A percentile compares a stretch with the other conserved stretches of the same genome.
phyloP scores from a whole-genome alignment of 495 filamentous ascomycete species.

The Amphirosellinia nigrospora region DNA sequence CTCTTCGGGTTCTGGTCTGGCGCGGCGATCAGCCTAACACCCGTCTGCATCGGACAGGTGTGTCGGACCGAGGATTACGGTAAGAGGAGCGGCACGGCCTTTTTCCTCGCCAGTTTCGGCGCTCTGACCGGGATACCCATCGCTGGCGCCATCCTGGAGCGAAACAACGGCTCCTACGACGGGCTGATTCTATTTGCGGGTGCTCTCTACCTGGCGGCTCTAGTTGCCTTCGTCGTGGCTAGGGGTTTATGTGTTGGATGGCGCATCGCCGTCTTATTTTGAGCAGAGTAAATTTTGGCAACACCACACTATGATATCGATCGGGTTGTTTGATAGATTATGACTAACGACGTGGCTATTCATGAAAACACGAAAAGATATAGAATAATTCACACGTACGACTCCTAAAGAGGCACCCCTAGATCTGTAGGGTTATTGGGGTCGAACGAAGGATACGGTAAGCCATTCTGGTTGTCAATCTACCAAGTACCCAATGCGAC shows the following conservation, averaged over 20 bases:
- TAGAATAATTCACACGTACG: background rate
- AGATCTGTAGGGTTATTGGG: too few species aligned
- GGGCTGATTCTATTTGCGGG: conserved; percentile 66
- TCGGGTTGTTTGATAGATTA: background rate
- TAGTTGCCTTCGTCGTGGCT: conserved; percentile 23
- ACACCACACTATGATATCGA: background rate
- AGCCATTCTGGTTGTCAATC: too few species aligned
- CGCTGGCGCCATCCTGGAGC: conserved; percentile 71
- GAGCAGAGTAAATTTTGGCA: background rate
- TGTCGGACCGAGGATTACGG: conserved; percentile 88
- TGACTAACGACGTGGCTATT: background rate
- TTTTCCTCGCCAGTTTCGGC: conserved; percentile 88
- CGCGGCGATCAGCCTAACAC: conserved; percentile 82
- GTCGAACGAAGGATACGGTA: too few species aligned
- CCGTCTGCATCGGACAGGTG: conserved; percentile 89
- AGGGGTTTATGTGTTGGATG: conserved; percentile 16
- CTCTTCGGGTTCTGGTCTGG: conserved; percentile 87
- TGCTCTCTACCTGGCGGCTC: conserved; percentile 14
- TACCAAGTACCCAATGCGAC: too few species aligned
- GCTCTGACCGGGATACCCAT: conserved; percentile 89
- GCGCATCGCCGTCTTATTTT: conserved; percentile 18
- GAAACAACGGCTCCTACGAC: conserved; percentile 54
- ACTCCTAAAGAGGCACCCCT: background rate
- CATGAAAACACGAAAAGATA: background rate
- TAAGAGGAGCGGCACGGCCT: conserved; percentile 82